Conservation (phyloP, 2,329 filamentous ascomycete species). For the Verticillium tricorpus region DNA sequence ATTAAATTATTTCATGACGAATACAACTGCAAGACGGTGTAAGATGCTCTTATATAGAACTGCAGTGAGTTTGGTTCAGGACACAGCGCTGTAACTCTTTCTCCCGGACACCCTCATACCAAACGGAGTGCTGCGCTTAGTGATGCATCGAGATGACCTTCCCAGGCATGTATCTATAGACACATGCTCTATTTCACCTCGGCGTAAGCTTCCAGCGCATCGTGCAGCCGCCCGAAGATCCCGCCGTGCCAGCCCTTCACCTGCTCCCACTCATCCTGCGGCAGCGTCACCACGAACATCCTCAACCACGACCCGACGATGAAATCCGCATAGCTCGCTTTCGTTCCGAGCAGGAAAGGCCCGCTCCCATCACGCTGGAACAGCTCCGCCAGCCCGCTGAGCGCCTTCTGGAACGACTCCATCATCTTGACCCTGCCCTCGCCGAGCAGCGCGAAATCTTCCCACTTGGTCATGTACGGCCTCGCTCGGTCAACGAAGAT, state of each 20-base stretch:
- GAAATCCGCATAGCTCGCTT: conserved; percentile 48
- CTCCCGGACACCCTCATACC: too few relatives aligned
- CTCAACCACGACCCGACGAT: conserved; percentile 54
- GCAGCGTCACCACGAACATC: conserved; percentile 36
- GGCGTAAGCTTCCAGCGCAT: conserved; percentile 35
- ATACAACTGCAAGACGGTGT: too few relatives aligned
- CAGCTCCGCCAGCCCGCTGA: conserved; percentile 36
- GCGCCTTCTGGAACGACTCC: conserved; percentile 31
- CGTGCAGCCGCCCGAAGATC: conserved; percentile 43
- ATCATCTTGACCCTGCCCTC: conserved; percentile 34
- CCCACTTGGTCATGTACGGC: conserved; percentile 30
- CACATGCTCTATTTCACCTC: conserved; percentile 17
- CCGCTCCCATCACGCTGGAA: conserved; percentile 33
- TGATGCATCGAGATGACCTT: too few relatives aligned
- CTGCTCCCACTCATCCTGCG: conserved; percentile 40
- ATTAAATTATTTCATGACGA: too few relatives aligned
- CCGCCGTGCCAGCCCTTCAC: conserved; percentile 44
- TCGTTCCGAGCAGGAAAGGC: conserved; percentile 42
- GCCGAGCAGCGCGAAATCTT: conserved; percentile 31
- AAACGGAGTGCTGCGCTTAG: too few relatives aligned
- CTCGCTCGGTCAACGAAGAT: conserved; percentile 45
- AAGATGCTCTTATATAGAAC: too few relatives aligned
- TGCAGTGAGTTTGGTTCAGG: too few relatives aligned
- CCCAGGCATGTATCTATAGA: too few relatives aligned
- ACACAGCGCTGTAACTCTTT: too few relatives aligned